These are phyloP conservation scores for Grigorovia humatica DNA, from an alignment of 805 yeast species.

Conservation along the genomic window DNA sequence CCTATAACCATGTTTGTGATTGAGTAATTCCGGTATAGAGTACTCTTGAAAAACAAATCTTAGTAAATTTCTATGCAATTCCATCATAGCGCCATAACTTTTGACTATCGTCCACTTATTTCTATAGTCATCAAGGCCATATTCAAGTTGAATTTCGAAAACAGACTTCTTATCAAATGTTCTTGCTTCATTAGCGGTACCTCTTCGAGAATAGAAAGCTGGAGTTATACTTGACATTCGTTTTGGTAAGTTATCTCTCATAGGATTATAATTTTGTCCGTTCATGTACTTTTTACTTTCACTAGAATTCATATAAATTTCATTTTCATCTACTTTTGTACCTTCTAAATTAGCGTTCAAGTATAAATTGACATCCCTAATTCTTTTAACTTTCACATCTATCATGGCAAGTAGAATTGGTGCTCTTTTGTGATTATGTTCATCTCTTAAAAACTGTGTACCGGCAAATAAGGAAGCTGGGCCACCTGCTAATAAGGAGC, in stretches of 20 bases:
- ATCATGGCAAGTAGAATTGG: slow-evolving; percentile 71
- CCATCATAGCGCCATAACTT: slow-evolving; percentile 60
- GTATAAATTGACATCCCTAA: slow-evolving; percentile 21
- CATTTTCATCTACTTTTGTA: neutral
- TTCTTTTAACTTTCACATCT: slow-evolving; percentile 46
- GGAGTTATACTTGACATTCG: neutral
- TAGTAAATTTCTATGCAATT: slow-evolving; percentile 56
- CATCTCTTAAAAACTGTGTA: slow-evolving; percentile 66
- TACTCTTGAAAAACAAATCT: slow-evolving; percentile 32
- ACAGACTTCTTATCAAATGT: slow-evolving; percentile 18
- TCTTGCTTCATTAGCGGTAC: slow-evolving; percentile 29
- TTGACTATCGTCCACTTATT: slow-evolving; percentile 73
- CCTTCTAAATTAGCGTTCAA: slow-evolving; percentile 1
- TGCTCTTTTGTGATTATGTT: slow-evolving; percentile 64
- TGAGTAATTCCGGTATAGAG: slow-evolving; percentile 21
- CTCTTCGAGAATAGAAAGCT: slow-evolving; percentile 10
- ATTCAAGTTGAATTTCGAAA: slow-evolving; percentile 68
- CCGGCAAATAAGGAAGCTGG: slow-evolving; percentile 71
- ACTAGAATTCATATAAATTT: neutral
- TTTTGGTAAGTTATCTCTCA: neutral
- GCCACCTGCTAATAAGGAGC: slow-evolving; percentile 50
- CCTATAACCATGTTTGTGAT: slow-evolving; percentile 14
- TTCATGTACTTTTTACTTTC: neutral
- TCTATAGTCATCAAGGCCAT: slow-evolving; percentile 75
- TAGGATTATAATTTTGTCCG: neutral